Conservation (phyloP, 257 asterid genomes). For the Jacaranda mimosifolia region DNA sequence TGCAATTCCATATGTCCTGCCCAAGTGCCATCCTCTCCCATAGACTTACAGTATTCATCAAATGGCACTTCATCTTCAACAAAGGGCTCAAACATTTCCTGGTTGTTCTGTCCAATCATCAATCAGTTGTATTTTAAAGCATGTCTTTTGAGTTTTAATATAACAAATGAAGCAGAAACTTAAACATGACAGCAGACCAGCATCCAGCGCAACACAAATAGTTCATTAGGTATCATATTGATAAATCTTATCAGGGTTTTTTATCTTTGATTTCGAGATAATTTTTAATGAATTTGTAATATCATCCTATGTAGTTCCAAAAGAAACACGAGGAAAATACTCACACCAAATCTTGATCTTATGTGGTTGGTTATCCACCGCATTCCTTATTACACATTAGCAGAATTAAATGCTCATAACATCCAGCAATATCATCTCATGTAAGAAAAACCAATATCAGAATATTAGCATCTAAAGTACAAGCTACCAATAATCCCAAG, state of each 20-base stretch:
- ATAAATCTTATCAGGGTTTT: not conserved
- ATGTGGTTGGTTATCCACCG: not conserved
- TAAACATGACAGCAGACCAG: not conserved
- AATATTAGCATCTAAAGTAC: not conserved
- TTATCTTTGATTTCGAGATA: not conserved
- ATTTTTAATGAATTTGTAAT: not conserved
- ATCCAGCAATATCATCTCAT: not conserved
- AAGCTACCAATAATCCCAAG: not conserved
- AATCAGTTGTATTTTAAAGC: slow-evolving; percentile 26
- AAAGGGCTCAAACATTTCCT: slow-evolving; percentile 93
- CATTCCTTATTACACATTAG: not conserved
- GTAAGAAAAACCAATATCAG: slow-evolving; percentile 4
- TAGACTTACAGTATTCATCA: slow-evolving; percentile 76
- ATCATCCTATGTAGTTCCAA: not conserved
- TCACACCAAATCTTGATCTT: not conserved
- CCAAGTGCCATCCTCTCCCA: slow-evolving; percentile 94
- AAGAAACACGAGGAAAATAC: not conserved
- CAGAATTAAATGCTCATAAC: not conserved
- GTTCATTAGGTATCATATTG: too few species aligned
- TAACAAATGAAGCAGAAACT: slow-evolving; percentile 3
- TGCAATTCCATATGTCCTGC: slow-evolving; percentile 94
- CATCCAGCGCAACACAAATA: not conserved
- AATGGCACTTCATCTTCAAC: slow-evolving; percentile 93
- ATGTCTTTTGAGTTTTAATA: not conserved
- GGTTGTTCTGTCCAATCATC: slow-evolving; percentile 67